Conservation (phyloP, 192 early-diverging fungal genomes). For the Umbelopsis ramanniana region DNA sequence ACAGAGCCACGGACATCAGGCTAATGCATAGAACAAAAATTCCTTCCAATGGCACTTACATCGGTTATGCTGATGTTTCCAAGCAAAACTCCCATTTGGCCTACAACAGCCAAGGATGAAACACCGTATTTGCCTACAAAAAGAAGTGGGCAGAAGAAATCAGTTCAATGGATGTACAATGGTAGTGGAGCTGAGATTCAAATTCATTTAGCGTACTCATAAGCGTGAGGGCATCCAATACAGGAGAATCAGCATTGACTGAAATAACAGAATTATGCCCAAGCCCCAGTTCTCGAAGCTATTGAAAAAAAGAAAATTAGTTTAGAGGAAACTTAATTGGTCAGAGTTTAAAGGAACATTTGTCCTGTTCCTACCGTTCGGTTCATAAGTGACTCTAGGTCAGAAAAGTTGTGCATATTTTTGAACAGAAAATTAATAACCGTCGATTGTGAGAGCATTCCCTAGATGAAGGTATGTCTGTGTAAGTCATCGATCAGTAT, state of each 20-base stretch:
- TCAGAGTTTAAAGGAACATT: too few relatives aligned
- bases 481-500: not conserved
- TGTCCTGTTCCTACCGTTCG: constrained; percentile 43
- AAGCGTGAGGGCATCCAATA: constrained; percentile 68
- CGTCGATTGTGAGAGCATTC: constrained; percentile 79
- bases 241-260: constrained; percentile 54
- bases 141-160: constrained; percentile 2
- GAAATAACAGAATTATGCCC: constrained; percentile 58
- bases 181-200: not conserved
- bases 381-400: constrained; percentile 50
- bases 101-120: constrained; percentile 66
- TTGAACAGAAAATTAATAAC: constrained; percentile 72
- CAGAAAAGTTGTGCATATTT: constrained; percentile 52
- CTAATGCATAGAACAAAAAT: not conserved
- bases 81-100: constrained; percentile 54
- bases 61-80: constrained; percentile 75
- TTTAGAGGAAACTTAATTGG: too few relatives aligned
- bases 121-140: constrained; percentile 57
- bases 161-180: not conserved
- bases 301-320: not conserved
- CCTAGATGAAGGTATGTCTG: constrained; percentile 27
- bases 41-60: constrained; percentile 52
- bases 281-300: constrained; percentile 60
- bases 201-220: constrained; percentile 49
- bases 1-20: not conserved